phyloP scores from a whole-genome alignment of 2,329 filamentous ascomycete genomes.

The Pseudogymnoascus destructans region DNA sequence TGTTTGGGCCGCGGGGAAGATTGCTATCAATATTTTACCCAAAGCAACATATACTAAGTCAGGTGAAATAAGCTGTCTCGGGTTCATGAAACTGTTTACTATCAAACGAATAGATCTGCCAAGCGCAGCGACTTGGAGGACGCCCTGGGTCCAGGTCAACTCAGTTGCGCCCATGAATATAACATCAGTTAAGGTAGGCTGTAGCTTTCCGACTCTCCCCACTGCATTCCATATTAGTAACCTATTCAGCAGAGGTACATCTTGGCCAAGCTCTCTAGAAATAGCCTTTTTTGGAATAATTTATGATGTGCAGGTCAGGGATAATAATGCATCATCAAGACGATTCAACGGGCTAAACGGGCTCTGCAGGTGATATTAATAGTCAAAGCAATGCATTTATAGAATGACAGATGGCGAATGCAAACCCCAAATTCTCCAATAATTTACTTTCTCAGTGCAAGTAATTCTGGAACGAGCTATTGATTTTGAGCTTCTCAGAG shows the following conservation, averaged over 20 bases:
- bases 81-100: neutral
- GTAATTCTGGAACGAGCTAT: neutral
- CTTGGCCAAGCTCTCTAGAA: neutral
- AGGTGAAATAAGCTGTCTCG: neutral
- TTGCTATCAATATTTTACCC: neutral
- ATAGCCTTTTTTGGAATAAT: neutral
- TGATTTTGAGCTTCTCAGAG: neutral
- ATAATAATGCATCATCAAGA: neutral
- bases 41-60: neutral
- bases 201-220: neutral
- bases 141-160: neutral
- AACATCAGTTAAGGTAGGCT: neutral
- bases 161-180: neutral
- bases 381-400: neutral
- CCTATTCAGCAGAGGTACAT: neutral
- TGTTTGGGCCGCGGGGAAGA: neutral
- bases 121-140: neutral
- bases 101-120: neutral
- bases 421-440: neutral
- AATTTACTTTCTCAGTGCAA: neutral
- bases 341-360: neutral
- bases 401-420: neutral
- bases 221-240: neutral
- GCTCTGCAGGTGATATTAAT: neutral
- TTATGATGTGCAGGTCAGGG: neutral